Evolutionary conservation across 192 early-diverging fungal genomes (phyloP).

Genomic region (Coemansia sp.): DNA sequence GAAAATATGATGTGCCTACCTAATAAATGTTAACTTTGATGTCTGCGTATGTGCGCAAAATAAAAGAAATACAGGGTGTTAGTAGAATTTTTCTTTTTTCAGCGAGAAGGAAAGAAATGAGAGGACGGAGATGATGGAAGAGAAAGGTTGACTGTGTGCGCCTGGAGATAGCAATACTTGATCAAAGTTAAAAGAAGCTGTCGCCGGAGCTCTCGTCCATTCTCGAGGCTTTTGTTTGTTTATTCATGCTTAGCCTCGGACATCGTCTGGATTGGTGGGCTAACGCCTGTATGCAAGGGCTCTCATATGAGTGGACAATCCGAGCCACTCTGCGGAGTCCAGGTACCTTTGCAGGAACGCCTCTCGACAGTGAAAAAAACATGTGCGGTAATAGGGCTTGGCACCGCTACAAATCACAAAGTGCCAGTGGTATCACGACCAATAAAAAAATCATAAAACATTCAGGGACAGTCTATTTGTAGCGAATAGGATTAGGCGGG

Average conservation of each 20-base stretch:
- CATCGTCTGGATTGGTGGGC: not conserved
- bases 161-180: not conserved
- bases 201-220: not conserved
- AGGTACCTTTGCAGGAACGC: not conserved
- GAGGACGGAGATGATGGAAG: not conserved
- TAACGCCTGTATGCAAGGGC: not conserved
- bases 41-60: not conserved
- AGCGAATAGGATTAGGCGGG: no score
- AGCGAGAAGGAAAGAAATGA: not conserved
- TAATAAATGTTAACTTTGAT: not conserved
- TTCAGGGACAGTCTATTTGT: slow-evolving; percentile 3
- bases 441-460: not conserved
- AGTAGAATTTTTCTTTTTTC: not conserved
- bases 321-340: not conserved
- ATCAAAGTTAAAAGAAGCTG: not conserved
- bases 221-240: not conserved
- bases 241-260: not conserved
- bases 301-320: not conserved
- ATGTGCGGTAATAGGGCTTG: not conserved
- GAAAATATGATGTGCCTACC: not conserved
- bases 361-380: no score
- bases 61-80: not conserved
- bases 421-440: not conserved
- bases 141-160: not conserved
- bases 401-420: not conserved